Base-by-base conservation (phyloP, 441 rosid species). In the Manihot esculenta region DNA sequence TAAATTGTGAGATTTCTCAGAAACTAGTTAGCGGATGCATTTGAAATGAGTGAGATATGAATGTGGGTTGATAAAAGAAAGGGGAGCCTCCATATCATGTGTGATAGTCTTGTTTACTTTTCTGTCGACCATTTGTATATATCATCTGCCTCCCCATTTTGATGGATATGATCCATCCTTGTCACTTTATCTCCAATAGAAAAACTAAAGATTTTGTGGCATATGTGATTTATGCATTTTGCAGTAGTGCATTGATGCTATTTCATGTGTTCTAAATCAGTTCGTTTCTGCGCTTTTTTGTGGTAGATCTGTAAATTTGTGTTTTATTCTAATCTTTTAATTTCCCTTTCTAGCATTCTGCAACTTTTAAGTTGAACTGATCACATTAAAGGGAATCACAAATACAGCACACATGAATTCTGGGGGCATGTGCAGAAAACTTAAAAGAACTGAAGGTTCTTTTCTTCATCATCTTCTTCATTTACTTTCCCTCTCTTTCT, bases 111-210 rank as follows among this genome's bases (percentile, higher is more conserved):
- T 42, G 38, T 66, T 64, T 51, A 53, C n/a, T 45, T 54, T 26
- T 42, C n/a, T n/a, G n/a, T 59, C 21, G 45, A 45, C 14, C 23
- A 35, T 18, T 20, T 73, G 74, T 69, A 73, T 27, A 59, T 70
- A 73, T 59, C 71, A 69, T 53, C 70, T 57, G 57, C 59, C 65
- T 65, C n/a, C 57, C 50, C 7, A 61, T 24, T n/a, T 15, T 15
- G 41, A 35, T 74, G 76, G 53, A 67, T 68, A 10, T 59, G 26
- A 41, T 61, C 67, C 64, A 7, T 60, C 66, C 58, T 70, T 44
- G n/a, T 26, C 62, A 35, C 69, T 71, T 71, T 41, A 13, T 60
- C 50, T 47, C 45, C 69, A 55, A 11, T 58, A 44, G 51, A 72
- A 72, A 64, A 69, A 72, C 59, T 20, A n/a, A n/a, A 5, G 56